These are phyloP conservation scores for Beta lomatogona DNA, from an alignment of 179 eudicot genomes.

Conservation along the genomic window DNA sequence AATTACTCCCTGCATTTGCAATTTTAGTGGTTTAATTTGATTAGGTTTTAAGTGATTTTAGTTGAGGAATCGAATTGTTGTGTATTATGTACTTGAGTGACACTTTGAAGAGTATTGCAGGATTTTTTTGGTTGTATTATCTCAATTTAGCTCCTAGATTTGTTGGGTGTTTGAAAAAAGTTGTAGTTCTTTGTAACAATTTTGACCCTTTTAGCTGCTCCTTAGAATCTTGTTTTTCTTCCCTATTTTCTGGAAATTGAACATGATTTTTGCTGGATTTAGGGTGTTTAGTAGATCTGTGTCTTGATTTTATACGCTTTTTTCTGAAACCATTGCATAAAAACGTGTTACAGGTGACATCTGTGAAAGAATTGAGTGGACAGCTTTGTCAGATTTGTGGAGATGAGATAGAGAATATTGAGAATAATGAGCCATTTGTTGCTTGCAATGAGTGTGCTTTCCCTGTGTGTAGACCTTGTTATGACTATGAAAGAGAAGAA, in stretches of 20 bases:
- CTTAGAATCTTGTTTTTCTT: not conserved
- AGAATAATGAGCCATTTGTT: constrained; percentile 80
- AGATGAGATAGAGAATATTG: constrained; percentile 71
- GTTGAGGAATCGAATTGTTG: constrained; percentile 12
- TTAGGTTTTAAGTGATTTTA: constrained; percentile 12
- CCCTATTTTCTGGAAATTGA: not conserved
- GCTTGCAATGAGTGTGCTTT: constrained; percentile 99
- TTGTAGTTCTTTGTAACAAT: not conserved
- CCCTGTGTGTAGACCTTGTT: constrained; percentile 92
- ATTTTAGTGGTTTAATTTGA: not conserved
- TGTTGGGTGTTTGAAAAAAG: constrained; percentile 11
- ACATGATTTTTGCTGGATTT: constrained; percentile 19
- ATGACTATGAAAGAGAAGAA: constrained; percentile 92
- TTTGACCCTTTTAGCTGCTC: not conserved
- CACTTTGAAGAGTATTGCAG: constrained; percentile 4
- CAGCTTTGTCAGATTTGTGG: constrained; percentile 86
- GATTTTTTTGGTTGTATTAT: constrained; percentile 9
- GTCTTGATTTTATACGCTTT: not conserved
- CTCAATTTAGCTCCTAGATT: constrained; percentile 19
- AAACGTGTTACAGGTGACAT: constrained; percentile 58
- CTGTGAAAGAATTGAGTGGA: constrained; percentile 78
- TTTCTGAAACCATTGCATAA: not conserved
- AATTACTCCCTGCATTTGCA: constrained; percentile 17
- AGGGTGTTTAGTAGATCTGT: constrained; percentile 27
- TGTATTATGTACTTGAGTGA: not conserved